Evolutionary conservation across 2,329 filamentous ascomycete species (phyloP).

Genomic region (Exophiala sp.): DNA sequence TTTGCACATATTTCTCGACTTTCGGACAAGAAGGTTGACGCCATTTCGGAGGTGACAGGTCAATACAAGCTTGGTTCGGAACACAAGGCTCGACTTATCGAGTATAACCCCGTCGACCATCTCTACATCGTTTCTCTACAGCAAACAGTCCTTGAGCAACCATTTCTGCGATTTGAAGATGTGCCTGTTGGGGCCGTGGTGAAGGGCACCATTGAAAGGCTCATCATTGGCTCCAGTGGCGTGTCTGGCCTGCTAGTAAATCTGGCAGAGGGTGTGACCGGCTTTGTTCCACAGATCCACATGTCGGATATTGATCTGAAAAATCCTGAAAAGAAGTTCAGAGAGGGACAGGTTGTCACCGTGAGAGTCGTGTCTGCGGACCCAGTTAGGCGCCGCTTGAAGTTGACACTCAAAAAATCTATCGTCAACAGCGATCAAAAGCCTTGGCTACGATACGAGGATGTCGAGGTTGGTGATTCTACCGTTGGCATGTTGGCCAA

Average conservation of each 20-base stretch:
- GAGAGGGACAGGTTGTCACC: slow-evolving; percentile 78
- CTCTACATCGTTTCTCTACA: slow-evolving; percentile 83
- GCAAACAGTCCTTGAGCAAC: slow-evolving; percentile 75
- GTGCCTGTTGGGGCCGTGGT: slow-evolving; percentile 76
- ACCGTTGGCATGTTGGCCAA: slow-evolving; percentile 84
- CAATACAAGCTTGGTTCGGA: slow-evolving; percentile 72
- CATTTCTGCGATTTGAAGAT: slow-evolving; percentile 89
- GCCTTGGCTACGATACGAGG: slow-evolving; percentile 74
- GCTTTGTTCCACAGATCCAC: slow-evolving; percentile 84
- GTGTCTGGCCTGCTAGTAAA: slow-evolving; percentile 78
- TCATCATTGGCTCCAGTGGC: slow-evolving; percentile 74
- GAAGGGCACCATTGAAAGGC: slow-evolving; percentile 77
- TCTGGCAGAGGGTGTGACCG: slow-evolving; percentile 79
- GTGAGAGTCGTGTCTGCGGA: slow-evolving; percentile 81
- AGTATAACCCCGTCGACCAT: slow-evolving; percentile 84
- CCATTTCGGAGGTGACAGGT: slow-evolving; percentile 71
- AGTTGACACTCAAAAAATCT: slow-evolving; percentile 90
- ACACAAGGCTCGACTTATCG: slow-evolving; percentile 77
- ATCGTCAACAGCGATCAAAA: slow-evolving; percentile 82
- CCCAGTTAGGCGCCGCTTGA: slow-evolving; percentile 69
- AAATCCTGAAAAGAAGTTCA: slow-evolving; percentile 94
- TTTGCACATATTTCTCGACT: slow-evolving; percentile 95
- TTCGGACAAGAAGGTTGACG: slow-evolving; percentile 84
- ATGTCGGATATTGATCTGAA: slow-evolving; percentile 82
- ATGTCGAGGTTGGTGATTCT: slow-evolving; percentile 69